Evolutionary conservation across 1,284 basidiomycete species (phyloP), one percentile per base, ranked within the genome.

Genomic region (Takashimella tepidaria): DNA sequence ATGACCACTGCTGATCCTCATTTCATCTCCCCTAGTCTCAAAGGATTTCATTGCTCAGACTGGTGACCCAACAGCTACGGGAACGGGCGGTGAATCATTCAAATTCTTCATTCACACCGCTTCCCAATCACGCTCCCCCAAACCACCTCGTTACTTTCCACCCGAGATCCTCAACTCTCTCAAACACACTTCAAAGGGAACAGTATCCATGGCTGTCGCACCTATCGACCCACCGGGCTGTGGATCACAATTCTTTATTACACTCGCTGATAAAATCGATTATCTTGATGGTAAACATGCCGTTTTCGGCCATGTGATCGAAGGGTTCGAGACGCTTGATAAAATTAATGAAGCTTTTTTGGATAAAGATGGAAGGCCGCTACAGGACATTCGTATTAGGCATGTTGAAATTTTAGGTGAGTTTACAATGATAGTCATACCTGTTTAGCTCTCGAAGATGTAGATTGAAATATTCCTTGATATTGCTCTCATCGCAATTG

Each of bases 231-330:
- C 81, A 51, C 85, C 89, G 5, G 90, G 92, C 4, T 92, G 90
- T 61, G 95, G 90, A 3, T 89, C 87, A 65, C 95, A 98, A 70
- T 98, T 98, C 79, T 98, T 97, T 77, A 83, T 98, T 65, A 98
- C 95, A 0, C 80, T 98, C 1, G 85, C 82, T 19, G 89, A 95
- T 64, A 84, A 85, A 56, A 89, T 97, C 67, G 90, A 93, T 60
- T 98, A 97, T 69, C 82, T 98, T 37, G 95, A 98, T 66, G 90
- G 90, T 51, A 93, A 92, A 70, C 95, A 98, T 69, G 88, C 89
- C 0, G 90, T 92, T 1, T 98, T 98, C 72, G 95, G 93, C 10
- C 87, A 87, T 67, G 89, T 98, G 10, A 90, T 98, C 4, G 95
- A 98, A 72, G 95, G 96, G 0, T 72, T 90, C 20, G 93, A 97